These are phyloP conservation scores for Phytopythium mirpurense DNA, from an alignment of 352 stramenopile genomes.

Conservation along the genomic window DNA sequence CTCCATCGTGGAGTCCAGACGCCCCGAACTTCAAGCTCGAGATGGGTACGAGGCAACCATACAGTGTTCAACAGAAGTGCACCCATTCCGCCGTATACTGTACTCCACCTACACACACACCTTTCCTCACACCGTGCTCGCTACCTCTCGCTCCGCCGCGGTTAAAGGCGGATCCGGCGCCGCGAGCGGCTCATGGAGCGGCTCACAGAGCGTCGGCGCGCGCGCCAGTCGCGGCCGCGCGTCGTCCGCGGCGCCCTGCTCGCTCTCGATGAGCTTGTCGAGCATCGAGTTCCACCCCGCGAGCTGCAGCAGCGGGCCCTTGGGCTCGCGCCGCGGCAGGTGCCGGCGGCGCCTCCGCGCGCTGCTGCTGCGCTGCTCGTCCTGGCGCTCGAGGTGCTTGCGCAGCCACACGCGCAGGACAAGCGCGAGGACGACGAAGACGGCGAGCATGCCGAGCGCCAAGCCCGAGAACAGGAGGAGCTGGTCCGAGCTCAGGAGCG, in stretches of 20 bases:
- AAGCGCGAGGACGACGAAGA: constrained; percentile 19
- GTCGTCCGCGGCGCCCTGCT: not conserved
- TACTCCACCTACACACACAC: no score
- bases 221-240: not conserved
- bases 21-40: no score
- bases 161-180: no score
- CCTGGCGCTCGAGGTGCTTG: not conserved
- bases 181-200: no score
- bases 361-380: not conserved
- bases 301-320: constrained; percentile 17
- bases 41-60: no score
- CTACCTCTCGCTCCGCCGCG: not conserved
- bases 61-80: not conserved
- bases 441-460: constrained; percentile 15
- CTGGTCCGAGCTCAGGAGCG: constrained; percentile 9
- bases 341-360: not conserved
- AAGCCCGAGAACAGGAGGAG: constrained; percentile 23
- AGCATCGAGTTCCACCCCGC: constrained; percentile 27
- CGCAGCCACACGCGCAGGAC: constrained; percentile 5
- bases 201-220: no score
- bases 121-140: not conserved
- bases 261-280: constrained; percentile 27
- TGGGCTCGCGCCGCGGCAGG: constrained; percentile 2
- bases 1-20: no score
- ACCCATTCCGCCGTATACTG: not conserved